Conservation (phyloP, 2,329 filamentous ascomycete genomes). For the Penicillium sp. region DNA sequence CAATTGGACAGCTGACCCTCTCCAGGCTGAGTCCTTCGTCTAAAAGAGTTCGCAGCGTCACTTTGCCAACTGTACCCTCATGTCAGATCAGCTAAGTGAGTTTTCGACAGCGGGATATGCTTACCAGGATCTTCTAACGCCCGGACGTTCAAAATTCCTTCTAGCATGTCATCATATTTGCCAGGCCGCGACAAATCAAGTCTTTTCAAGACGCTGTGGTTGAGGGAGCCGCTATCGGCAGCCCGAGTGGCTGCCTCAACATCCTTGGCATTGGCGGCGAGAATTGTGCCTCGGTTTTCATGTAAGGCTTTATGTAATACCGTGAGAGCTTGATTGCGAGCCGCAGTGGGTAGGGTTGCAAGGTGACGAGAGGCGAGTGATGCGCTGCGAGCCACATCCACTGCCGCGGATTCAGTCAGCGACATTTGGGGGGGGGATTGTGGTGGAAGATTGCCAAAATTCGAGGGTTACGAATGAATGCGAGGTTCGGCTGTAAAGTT, state of each 20-base stretch:
- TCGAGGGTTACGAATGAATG: no score
- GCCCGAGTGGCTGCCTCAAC: constrained; percentile 70
- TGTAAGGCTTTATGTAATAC: constrained; percentile 76
- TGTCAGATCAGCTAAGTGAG: not conserved
- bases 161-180: constrained; percentile 97
- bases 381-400: constrained; percentile 72
- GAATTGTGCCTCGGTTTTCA: constrained; percentile 67
- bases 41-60: constrained; percentile 77
- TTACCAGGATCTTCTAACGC: constrained; percentile 78
- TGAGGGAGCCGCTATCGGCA: constrained; percentile 71
- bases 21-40: constrained; percentile 84
- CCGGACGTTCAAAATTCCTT: constrained; percentile 86
- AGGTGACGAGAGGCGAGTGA: constrained; percentile 79
- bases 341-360: constrained; percentile 70
- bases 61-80: constrained; percentile 65
- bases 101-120: not conserved
- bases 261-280: constrained; percentile 83
- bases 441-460: not conserved
- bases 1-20: constrained; percentile 88
- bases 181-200: constrained; percentile 81
- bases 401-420: constrained; percentile 77
- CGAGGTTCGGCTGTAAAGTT: no score
- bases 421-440: constrained; percentile 65
- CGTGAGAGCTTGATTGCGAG: constrained; percentile 80
- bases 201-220: constrained; percentile 78